Base-by-base conservation (phyloP, 2,329 filamentous ascomycete species). In the Celoporthe dispersa region DNA sequence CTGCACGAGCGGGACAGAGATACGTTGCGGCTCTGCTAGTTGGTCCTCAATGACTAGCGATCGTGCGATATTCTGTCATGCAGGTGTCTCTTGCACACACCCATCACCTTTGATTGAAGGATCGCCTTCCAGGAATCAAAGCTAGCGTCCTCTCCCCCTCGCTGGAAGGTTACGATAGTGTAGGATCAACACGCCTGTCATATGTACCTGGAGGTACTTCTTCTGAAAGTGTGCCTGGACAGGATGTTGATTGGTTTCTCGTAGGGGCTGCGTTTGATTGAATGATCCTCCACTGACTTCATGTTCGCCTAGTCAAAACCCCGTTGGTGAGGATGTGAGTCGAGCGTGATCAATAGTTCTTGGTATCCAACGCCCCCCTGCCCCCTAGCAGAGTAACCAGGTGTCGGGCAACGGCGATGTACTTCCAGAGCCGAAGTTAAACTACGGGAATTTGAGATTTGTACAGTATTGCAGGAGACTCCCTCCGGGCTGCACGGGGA, bases 281-380 rank as follows among this genome's bases (percentile, higher is more conserved):
- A 48, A 48, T n/a, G 44, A 71, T 71, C 66, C 53, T 62, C n/a
- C 31, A 57, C 66, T 65, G 66, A 60, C 66, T 59, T 66, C 69
- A 68, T 68, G 57, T 48, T 57, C 22, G 44, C 55, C 68, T 61
- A 64, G 66, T 53, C 69, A 66, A 66, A 63, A 62, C 66, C 61
- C 61, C 62, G 44, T 25, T 11, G 14, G 53, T 57, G 53, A 57
- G 53, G 6, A 19, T 57, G 53, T 57, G 25, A 57, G 25, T 31
- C 53, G 53, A 31, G 12, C 6, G 53, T 7, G 25, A 57, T 57
- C 53, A 57, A 57, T 57, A 57, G 53, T 57, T 19, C 53, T 57
- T 33, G 28, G 53, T 12, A 57, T 16, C 25, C 3, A 31, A 28
- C 53, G 53, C 28, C 44, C 1, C 44, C 22, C 22, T 39, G 6